Evolutionary conservation across 495 filamentous ascomycete species (phyloP), one percentile per base, ranked within the genome.

Genomic region (Podospora didyma): DNA sequence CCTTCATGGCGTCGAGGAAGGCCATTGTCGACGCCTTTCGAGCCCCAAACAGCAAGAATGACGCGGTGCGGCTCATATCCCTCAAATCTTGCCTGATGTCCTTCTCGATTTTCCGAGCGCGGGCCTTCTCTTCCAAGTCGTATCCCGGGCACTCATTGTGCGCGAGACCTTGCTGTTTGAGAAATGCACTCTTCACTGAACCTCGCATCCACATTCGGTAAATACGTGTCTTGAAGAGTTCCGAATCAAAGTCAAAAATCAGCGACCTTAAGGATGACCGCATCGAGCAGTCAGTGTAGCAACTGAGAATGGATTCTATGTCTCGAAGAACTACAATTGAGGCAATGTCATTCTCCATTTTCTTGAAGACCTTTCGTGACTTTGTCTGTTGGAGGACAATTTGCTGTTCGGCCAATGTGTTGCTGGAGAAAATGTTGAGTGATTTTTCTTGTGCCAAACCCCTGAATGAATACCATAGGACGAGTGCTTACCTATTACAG

Each of bases 261-360:
- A 59, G 24, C 2, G 56, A 59, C 23, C 49, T 26, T 19, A 46
- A 58, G 28, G 56, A 57, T 23, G 53, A 57, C 12, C 14, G 14
- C 9, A 54, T 54, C n/a, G 54, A 54, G 17, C 19, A 59, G 2
- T 10, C 17, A 7, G 54, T 59, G 34, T 41, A 41, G 4, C 44
- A 51, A n/a, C 23, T 62, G 10, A 21, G 45, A 9, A 62, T 6
- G 17, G 60, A 62, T 14, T 57, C 51, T 12, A 44, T 22, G 47
- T 56, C 60, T 16, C 56, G 21, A 21, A 59, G 56, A 11, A 59
- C 56, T n/a, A 56, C 46, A 10, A 62, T 35, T 7, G 60, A 62
- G 6, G 20, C 46, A 7, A 35, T 39, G 47, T 62, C 60, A 19
- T 51, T 46, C 17, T 55, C 39, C 7, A 52, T 46, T 44, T 41